phyloP scores from a whole-genome alignment of 2,329 filamentous ascomycete genomes.

The Colletotrichum simmondsii region DNA sequence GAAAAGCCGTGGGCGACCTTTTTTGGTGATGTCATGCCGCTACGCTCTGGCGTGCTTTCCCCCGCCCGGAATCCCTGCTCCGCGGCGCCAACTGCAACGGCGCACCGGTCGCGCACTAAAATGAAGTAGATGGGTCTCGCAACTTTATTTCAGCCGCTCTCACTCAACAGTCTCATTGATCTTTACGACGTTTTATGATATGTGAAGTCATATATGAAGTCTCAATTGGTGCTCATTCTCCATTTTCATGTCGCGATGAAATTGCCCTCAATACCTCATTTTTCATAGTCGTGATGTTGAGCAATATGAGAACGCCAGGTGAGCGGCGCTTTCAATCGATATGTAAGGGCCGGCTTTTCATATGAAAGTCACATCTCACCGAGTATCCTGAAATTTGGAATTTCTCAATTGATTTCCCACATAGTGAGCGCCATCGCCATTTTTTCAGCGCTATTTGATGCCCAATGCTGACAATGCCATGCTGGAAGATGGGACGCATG shows the following conservation, averaged over 20 bases:
- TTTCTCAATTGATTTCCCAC: neutral
- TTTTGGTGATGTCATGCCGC: constrained; percentile 31
- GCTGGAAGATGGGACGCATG: neutral
- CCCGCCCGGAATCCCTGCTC: constrained; percentile 18
- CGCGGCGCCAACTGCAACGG: constrained; percentile 5
- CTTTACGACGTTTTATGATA: neutral
- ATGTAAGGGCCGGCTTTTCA: neutral
- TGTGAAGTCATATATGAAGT: neutral
- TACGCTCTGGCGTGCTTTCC: constrained; percentile 29
- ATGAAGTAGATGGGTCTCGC: neutral
- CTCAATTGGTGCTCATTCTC: neutral
- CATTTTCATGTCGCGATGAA: neutral
- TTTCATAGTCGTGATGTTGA: neutral
- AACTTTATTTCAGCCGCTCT: neutral
- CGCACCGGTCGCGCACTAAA: neutral
- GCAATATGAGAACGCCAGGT: neutral
- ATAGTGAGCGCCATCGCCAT: no score
- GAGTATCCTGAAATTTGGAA: rapidly evolving
- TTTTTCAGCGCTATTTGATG: no score
- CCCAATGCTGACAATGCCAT: neutral
- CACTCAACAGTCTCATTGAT: neutral
- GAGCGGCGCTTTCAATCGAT: no score
- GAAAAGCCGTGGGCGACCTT: neutral
- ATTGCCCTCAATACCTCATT: neutral
- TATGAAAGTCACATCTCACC: neutral